Conservation (phyloP, 768 basidiomycete genomes). For the Xanthoconium purpureum region DNA sequence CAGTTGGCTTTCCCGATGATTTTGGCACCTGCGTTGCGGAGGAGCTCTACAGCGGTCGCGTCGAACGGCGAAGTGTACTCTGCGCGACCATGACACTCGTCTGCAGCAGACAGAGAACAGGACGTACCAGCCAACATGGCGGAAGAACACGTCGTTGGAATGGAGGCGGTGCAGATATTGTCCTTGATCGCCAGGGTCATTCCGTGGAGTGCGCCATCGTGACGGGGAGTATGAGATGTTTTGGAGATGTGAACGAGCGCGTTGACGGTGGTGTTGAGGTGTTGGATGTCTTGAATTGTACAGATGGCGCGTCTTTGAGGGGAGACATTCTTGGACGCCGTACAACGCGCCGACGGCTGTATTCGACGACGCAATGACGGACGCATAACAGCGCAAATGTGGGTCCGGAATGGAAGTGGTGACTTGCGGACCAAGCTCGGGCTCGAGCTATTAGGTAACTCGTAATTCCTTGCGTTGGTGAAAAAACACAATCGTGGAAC, state of each 20-base stretch:
- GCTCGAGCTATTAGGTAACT: no score
- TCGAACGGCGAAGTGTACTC: conserved; percentile 80
- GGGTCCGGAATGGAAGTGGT: no score
- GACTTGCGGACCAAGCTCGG: no score
- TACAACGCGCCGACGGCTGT: not conserved
- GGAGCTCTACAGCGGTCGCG: conserved; percentile 73
- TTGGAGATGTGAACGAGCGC: conserved; percentile 45
- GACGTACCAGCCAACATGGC: conserved; percentile 61
- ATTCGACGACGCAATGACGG: not conserved
- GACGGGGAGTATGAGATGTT: not conserved
- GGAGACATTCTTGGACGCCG: not conserved
- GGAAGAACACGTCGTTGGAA: conserved; percentile 79
- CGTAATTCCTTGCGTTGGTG: no score
- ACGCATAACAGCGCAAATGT: no score
- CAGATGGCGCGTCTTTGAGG: conserved; percentile 5
- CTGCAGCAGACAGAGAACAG: not conserved
- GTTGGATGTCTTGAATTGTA: conserved; percentile 5
- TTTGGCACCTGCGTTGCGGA: conserved; percentile 59
- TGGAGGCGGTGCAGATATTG: conserved; percentile 68
- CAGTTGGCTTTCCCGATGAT: conserved; percentile 90
- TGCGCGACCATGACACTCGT: conserved; percentile 25
- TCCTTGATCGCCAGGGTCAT: conserved; percentile 76
- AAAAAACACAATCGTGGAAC: no score
- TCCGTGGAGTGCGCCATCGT: conserved; percentile 35
- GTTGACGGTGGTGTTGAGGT: conserved; percentile 45